Evolutionary conservation across 2,329 filamentous ascomycete species (phyloP).

Genomic region (Ophioceras dolichostomum): DNA sequence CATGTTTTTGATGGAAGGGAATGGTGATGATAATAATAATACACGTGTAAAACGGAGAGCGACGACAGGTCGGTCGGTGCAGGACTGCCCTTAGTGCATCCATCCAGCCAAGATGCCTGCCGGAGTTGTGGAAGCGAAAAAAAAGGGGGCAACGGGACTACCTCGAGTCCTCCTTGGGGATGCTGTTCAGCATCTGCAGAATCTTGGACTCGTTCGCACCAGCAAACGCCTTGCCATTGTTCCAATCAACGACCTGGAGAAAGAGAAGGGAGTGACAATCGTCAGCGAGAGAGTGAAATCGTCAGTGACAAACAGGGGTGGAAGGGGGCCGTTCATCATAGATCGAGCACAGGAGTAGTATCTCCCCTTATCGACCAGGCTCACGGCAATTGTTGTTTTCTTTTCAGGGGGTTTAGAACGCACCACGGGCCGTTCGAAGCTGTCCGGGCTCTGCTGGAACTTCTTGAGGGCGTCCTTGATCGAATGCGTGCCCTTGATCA

Average conservation of each 20-base stretch:
- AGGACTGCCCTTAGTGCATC: neutral
- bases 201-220: constrained; percentile 84
- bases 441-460: constrained; percentile 56
- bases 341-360: too few relatives aligned
- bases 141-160: neutral
- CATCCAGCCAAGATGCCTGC: neutral
- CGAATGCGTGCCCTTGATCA: constrained; percentile 64
- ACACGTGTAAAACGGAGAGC: neutral
- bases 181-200: constrained; percentile 59
- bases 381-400: too few relatives aligned
- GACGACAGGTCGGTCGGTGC: neutral
- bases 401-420: constrained; percentile 22
- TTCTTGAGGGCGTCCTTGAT: constrained; percentile 68
- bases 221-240: constrained; percentile 67
- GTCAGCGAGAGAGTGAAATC: constrained; percentile 11
- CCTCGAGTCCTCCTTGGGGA: constrained; percentile 17
- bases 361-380: too few relatives aligned
- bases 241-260: constrained; percentile 71
- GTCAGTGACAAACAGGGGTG: constrained; percentile 3
- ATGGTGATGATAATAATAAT: neutral
- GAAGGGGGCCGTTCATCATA: too few relatives aligned
- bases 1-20: neutral
- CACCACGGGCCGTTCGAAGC: constrained; percentile 68
- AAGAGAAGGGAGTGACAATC: too few relatives aligned
- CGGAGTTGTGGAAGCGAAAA: neutral